Evolutionary conservation across 805 yeast species (phyloP).

Genomic region (Jamesozyma gamospora): DNA sequence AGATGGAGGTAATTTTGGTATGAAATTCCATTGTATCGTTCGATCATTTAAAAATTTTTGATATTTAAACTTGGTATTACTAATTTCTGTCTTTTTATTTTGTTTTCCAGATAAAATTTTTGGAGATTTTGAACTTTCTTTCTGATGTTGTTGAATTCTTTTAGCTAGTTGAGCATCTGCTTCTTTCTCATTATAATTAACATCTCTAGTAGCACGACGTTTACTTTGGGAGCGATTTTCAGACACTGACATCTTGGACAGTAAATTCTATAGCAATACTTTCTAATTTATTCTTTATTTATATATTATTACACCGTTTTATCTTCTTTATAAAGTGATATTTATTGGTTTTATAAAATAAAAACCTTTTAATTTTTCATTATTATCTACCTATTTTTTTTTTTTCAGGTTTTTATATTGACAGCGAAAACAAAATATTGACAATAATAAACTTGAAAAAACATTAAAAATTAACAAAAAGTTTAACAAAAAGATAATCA

Average conservation of each 20-base stretch:
- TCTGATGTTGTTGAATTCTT: constrained; percentile 14
- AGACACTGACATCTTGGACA: constrained; percentile 1
- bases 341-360: too few species aligned
- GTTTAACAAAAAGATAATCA: too few species aligned
- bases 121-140: not conserved
- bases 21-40: constrained; percentile 22
- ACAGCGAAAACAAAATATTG: not conserved
- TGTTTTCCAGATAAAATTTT: not conserved
- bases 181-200: constrained; percentile 23
- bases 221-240: not conserved
- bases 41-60: constrained; percentile 21
- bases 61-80: constrained; percentile 9
- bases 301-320: too few species aligned
- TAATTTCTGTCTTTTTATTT: not conserved
- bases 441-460: too few species aligned
- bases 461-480: too few species aligned
- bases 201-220: constrained; percentile 14
- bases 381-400: too few species aligned
- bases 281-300: too few species aligned
- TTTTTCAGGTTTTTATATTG: too few species aligned
- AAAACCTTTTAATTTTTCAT: too few species aligned
- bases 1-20: constrained; percentile 26
- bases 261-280: too few species aligned
- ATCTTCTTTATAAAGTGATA: too few species aligned
- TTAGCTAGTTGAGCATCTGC: constrained; percentile 20